These are phyloP conservation scores for Bertia moriformis DNA, from an alignment of 2,329 filamentous ascomycete genomes.

Conservation along the genomic window DNA sequence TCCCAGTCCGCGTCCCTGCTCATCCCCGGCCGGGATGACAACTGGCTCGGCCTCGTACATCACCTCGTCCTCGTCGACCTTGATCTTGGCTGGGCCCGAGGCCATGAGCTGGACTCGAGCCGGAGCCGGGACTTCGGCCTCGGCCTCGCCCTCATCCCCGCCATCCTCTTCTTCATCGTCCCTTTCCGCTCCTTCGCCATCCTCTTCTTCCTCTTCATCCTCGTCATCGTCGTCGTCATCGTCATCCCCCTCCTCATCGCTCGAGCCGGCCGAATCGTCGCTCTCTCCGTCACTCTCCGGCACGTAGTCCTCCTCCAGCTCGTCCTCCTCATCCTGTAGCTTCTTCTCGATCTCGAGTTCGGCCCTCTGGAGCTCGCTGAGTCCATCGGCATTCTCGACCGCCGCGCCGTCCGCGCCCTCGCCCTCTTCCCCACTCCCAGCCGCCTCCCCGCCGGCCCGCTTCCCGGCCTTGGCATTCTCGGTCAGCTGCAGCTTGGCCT, in stretches of 20 bases:
- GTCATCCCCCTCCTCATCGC: conserved; percentile 35
- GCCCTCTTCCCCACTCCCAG: too few species aligned
- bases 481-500: conserved; percentile 45
- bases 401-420: conserved; percentile 21
- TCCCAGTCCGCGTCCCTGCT: background rate
- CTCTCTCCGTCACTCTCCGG: conserved; percentile 47
- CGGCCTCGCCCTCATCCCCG: too few species aligned
- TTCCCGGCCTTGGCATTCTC: conserved; percentile 36
- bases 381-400: conserved; percentile 18
- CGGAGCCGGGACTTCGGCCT: background rate
- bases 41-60: background rate
- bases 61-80: background rate
- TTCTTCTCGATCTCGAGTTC: conserved; percentile 34
- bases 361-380: conserved; percentile 33
- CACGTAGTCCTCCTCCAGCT: conserved; percentile 53
- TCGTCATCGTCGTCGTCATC: conserved; percentile 18
- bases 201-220: conserved; percentile 10
- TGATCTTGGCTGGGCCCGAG: background rate
- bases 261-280: conserved; percentile 35
- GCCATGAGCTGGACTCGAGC: background rate
- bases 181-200: too few species aligned
- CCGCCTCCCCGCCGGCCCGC: conserved; percentile 22
- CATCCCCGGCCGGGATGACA: background rate
- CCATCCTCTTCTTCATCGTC: too few species aligned
- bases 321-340: conserved; percentile 45